Evolutionary conservation across 2,329 filamentous ascomycete genomes (phyloP).

Genomic region (Colletotrichum musae): DNA sequence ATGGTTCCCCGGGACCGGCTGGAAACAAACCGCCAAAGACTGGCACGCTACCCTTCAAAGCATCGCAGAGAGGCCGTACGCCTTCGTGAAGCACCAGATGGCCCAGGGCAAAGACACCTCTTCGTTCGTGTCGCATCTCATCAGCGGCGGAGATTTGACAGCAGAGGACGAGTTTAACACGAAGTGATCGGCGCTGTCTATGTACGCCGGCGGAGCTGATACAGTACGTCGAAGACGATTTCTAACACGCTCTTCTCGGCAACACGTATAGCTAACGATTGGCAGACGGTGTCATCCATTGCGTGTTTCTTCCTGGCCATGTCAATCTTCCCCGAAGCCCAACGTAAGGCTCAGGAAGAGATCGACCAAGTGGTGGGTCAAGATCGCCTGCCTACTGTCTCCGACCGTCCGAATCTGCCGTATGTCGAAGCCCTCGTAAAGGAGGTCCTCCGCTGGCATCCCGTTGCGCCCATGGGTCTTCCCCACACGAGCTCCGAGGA

Average conservation of each 20-base stretch:
- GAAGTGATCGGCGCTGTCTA: slow-evolving; percentile 29
- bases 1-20: slow-evolving; percentile 41
- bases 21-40: slow-evolving; percentile 33
- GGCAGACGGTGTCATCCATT: slow-evolving; percentile 51
- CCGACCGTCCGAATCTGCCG: slow-evolving; percentile 63
- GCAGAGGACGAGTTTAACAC: slow-evolving; percentile 17
- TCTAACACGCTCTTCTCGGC: too few relatives aligned
- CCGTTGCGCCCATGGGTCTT: slow-evolving; percentile 62
- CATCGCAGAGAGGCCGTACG: slow-evolving; percentile 36
- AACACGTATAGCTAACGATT: neutral
- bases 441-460: slow-evolving; percentile 70
- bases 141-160: slow-evolving; percentile 6
- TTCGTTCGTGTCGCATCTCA: slow-evolving; percentile 29
- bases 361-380: slow-evolving; percentile 66
- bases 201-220: slow-evolving; percentile 41
- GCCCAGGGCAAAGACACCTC: slow-evolving; percentile 30
- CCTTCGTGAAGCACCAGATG: slow-evolving; percentile 46
- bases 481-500: slow-evolving; percentile 53
- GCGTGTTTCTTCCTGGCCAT: slow-evolving; percentile 63
- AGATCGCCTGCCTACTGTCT: slow-evolving; percentile 60
- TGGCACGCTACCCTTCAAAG: slow-evolving; percentile 26
- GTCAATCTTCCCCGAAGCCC: slow-evolving; percentile 60
- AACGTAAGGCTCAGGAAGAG: slow-evolving; percentile 63
- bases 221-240: slow-evolving; percentile 40
- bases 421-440: slow-evolving; percentile 69